Evolutionary conservation across 2,329 filamentous ascomycete genomes (phyloP), one percentile per base, ranked within the genome.

Genomic region (Alternaria ventricosa): DNA sequence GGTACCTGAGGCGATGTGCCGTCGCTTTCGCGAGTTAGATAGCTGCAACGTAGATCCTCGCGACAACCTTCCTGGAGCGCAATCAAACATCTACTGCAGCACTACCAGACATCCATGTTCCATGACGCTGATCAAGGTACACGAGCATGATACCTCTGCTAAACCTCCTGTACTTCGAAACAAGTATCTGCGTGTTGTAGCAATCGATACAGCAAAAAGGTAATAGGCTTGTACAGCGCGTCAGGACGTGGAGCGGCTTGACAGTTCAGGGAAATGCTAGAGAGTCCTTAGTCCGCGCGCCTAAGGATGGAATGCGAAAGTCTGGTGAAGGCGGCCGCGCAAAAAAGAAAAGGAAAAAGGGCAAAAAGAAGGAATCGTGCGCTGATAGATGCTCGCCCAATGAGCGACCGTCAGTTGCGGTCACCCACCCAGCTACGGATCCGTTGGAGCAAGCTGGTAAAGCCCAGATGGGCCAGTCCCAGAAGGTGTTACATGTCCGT

Each of bases 21-120:
- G 1, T 3, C n/a, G n/a, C 36, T 41, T 18, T 41, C 36, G 36
- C 3, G 5, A 41, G 36, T 6, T 2, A 3, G n/a, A 41, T 18
- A 18, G 0, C 33, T 5, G 15, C 4, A 41, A 4, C 13, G 4
- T n/a, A 2, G 15, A 36, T 5, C 9, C 4, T 36, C 13, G 15
- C 15, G 1, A 36, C 15, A 7, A 36, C 15, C 8, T n/a, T n/a
- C 20, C 20, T n/a, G 9, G 33, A 41, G 33, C 15, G 4, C 4
- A n/a, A 18, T 18, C 3, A 3, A 41, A 3, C 36, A 6, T 18
- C 2, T 41, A 6, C 36, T 41, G 9, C 2, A 18, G 2, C 36
- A 2, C 36, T 18, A 18, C 15, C 2, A 10, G 2, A 41, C 0
- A 41, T 11, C 0, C 1, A 18, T 1, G n/a, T 0, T 2, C 3